Conservation (phyloP, 2,329 filamentous ascomycete species). For the Pseudogymnoascus sp. region DNA sequence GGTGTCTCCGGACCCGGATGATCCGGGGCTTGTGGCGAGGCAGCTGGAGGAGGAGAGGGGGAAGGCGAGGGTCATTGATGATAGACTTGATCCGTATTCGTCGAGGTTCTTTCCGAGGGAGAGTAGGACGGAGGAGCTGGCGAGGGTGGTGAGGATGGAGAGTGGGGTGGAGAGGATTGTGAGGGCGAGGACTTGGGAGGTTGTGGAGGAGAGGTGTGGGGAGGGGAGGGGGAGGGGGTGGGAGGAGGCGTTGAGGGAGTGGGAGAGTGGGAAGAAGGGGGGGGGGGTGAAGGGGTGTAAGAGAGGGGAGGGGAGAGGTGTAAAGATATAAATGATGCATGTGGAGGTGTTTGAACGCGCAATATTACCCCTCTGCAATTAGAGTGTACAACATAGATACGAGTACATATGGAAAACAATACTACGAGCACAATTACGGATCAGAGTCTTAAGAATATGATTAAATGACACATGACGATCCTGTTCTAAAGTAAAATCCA, state of each 20-base stretch:
- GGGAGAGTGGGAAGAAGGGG: constrained; percentile 37
- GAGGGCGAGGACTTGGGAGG: constrained; percentile 69
- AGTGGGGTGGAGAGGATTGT: constrained; percentile 71
- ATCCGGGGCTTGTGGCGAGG: constrained; percentile 65
- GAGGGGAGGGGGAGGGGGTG: constrained; percentile 41
- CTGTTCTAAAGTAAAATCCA: constrained; percentile 28
- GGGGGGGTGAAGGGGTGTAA: neutral
- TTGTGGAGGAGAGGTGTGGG: constrained; percentile 69
- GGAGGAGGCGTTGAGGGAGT: constrained; percentile 57
- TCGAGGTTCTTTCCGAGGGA: constrained; percentile 73
- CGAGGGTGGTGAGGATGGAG: constrained; percentile 65
- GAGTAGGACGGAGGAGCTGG: constrained; percentile 71
- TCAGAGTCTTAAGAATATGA: neutral
- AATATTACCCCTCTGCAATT: neutral
- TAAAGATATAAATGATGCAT: neutral
- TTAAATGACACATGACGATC: constrained; percentile 5
- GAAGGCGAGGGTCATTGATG: constrained; percentile 69
- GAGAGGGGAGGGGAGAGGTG: neutral
- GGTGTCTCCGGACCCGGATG: constrained; percentile 76
- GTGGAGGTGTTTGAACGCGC: neutral
- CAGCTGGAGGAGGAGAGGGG: constrained; percentile 63
- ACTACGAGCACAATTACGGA: neutral
- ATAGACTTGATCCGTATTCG: constrained; percentile 87
- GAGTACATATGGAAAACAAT: neutral
- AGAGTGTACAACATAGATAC: constrained; percentile 7